Conservation (phyloP, 2,329 filamentous ascomycete genomes). For the Pseudogymnoascus sp. region DNA sequence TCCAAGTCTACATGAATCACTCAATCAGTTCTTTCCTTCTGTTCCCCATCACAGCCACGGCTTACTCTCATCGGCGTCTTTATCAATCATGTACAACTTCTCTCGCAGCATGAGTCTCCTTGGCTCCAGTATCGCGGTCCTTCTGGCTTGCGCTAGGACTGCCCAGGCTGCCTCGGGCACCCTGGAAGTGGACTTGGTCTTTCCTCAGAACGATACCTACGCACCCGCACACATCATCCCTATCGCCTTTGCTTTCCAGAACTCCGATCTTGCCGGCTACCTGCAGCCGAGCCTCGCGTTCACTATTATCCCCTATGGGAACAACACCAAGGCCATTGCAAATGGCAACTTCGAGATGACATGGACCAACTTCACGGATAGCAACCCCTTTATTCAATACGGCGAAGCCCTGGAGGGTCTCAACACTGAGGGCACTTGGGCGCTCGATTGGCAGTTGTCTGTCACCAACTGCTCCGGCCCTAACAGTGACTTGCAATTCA, state of each 20-base stretch:
- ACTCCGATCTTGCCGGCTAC: constrained; percentile 13
- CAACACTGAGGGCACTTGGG: constrained; percentile 3
- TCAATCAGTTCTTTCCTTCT: too few relatives aligned
- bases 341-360: not conserved
- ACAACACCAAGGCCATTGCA: not conserved
- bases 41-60: too few relatives aligned
- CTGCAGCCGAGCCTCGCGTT: constrained; percentile 9
- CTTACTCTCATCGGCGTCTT: too few relatives aligned
- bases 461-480: too few relatives aligned
- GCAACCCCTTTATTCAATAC: not conserved
- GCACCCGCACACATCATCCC: constrained; percentile 18
- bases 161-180: constrained; percentile 8
- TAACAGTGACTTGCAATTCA: too few relatives aligned
- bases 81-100: too few relatives aligned
- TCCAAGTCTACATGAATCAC: too few relatives aligned
- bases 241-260: constrained; percentile 23
- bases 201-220: constrained; percentile 25
- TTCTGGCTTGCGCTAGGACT: not conserved
- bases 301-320: not conserved
- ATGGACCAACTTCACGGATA: not conserved
- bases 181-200: constrained; percentile 22
- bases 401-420: not conserved
- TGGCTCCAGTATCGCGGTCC: not conserved
- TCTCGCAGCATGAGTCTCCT: too few relatives aligned
- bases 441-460: not conserved